phyloP scores from a whole-genome alignment of 2,329 filamentous ascomycete species.

The Arthroderma sp. region DNA sequence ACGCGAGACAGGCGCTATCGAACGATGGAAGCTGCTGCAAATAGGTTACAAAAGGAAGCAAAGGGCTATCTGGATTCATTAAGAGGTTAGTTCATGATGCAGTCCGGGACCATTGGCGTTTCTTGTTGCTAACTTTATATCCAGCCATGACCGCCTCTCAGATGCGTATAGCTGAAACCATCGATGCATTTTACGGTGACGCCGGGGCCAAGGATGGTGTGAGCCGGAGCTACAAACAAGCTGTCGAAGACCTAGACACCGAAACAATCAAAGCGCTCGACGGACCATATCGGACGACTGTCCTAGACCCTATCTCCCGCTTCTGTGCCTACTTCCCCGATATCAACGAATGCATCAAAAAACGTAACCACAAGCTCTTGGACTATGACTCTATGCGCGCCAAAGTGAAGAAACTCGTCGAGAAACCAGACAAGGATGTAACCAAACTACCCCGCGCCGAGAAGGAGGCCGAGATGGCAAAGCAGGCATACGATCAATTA shows the following conservation, averaged over 20 bases:
- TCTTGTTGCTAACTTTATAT: neutral
- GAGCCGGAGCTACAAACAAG: constrained; percentile 93
- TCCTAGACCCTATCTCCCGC: constrained; percentile 85
- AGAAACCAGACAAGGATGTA: constrained; percentile 97
- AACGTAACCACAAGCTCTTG: constrained; percentile 93
- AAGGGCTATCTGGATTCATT: constrained; percentile 96
- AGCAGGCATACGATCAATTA: constrained; percentile 83
- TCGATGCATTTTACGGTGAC: constrained; percentile 98
- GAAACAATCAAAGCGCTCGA: constrained; percentile 98
- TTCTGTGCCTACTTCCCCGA: constrained; percentile 99
- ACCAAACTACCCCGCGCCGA: constrained; percentile 92
- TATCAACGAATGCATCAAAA: constrained; percentile 99
- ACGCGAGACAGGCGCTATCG: constrained; percentile 60
- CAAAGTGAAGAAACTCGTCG: constrained; percentile 90
- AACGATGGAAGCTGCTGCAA: constrained; percentile 90
- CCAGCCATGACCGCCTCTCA: constrained; percentile 96
- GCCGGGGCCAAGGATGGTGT: constrained; percentile 90
- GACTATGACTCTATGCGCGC: constrained; percentile 94
- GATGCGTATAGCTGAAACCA: constrained; percentile 98
- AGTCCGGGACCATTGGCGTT: neutral
- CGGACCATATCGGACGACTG: constrained; percentile 87
- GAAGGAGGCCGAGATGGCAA: constrained; percentile 91
- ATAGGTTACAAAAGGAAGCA: constrained; percentile 88
- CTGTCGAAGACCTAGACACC: constrained; percentile 91
- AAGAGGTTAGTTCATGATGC: constrained; percentile 47